Evolutionary conservation across 208 protist genomes (phyloP), one percentile per base, ranked within the genome.

Genomic region (Spongospora subterranea): DNA sequence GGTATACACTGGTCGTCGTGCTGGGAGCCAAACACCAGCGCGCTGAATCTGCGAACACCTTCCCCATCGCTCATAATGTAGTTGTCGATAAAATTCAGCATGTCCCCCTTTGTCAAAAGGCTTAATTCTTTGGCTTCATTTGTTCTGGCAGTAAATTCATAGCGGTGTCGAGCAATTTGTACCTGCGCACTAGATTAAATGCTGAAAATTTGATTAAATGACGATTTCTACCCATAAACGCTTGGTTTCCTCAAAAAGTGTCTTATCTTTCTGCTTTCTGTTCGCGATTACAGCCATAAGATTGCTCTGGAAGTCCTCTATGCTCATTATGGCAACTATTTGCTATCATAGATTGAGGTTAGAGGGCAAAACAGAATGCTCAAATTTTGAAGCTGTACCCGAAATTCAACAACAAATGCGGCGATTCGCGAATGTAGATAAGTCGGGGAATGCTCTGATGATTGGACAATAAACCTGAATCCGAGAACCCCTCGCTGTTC

Each of bases 81-180:
- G 17, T 89, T 45, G 88, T 89, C 88, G 54, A 76, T 65, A n/a
- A 89, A 89, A 6, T 6, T 17, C 88, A 89, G n/a, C 32, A 89
- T 65, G n/a, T 89, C 54, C 13, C 13, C 88, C 13, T 39, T 38
- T 20, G 88, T 45, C 17, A 89, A 20, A 32, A 17, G 17, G 17
- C 32, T 17, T 20, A 89, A 17, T 71, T 89, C 88, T 20, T 60
- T 39, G 1, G 88, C 88, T 76, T 76, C 88, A 20, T 45, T 45
- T 60, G 29, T 6, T 6, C 88, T 6, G 17, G 50, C 54, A 32
- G 6, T 17, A 45, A 89, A 89, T 32, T 89, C 50, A n/a, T 89
- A 89, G 39, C 88, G 88, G 35, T 82, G 71, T 40, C 71, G 71
- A 82, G 11, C 13, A 82, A 82, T 82, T 82, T 82, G 71, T 39